Evolutionary conservation across 495 filamentous ascomycete species (phyloP), one percentile per base, ranked within the genome.

Genomic region (Rhypophila decipiens): DNA sequence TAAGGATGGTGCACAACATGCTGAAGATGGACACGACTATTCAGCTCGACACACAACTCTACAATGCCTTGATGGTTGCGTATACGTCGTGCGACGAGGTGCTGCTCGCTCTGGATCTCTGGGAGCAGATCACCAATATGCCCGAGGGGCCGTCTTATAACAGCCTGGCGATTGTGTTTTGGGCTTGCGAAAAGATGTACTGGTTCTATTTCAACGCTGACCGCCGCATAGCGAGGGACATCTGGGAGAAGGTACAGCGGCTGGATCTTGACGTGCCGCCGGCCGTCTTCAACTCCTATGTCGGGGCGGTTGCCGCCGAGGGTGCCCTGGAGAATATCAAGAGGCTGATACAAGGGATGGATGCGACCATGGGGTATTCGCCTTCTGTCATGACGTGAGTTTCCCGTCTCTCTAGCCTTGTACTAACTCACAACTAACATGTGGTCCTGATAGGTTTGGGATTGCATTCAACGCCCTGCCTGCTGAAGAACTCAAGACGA

Each of bases 41-140:
- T 29, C 83, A 93, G 47, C 72, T 84, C 13, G 83, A 80, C 59
- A 96, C 91, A 2, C 69, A 68, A 40, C 61, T 97, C 1, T 73
- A 81, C 42, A 96, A 96, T 55, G 77, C 83, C 0, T 69, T 98
- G 21, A 96, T 98, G 85, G 70, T 90, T 21, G 93, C 85, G 0
- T 91, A 94, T 57, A 75, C 76, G 2, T 74, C 76, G 1, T 86
- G 82, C 59, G 85, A 75, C 1, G 70, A 80, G 41, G 70, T 82
- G 0, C 63, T 74, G 44, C 75, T 77, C 31, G 85, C 84, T 12
- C 71, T 93, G 53, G 74, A 79, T 27, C 87, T 90, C 52, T 98
- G 91, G 86, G 72, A 78, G 17, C 78, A 94, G 21, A 88, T 97
- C 39, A 77, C 82, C 5, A 74, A 76, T 44, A 86, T 82, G 0